Conservation (phyloP, 2,329 filamentous ascomycete species). For the Xylaria sp. region DNA sequence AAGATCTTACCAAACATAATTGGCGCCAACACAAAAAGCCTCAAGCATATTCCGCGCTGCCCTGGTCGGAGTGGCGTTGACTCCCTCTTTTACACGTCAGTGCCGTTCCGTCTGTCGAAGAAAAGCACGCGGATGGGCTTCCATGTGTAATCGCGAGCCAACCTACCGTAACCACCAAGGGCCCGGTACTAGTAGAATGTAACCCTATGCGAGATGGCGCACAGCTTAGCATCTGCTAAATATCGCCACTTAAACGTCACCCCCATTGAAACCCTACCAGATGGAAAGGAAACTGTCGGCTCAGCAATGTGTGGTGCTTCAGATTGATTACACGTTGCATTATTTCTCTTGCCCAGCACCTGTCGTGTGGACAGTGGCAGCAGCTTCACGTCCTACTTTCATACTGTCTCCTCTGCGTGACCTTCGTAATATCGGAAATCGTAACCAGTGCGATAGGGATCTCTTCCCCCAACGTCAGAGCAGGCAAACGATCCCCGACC, state of each 20-base stretch:
- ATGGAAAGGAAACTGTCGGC: constrained; percentile 1
- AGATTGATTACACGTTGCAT: constrained; percentile 21
- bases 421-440: not conserved
- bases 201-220: constrained; percentile 23
- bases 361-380: constrained; percentile 15
- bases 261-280: constrained; percentile 21
- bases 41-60: not conserved
- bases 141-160: constrained; percentile 10
- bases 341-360: constrained; percentile 6
- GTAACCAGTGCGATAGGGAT: not conserved
- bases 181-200: constrained; percentile 12
- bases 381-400: not conserved
- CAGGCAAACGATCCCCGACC: not conserved
- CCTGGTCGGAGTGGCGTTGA: not conserved
- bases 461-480: not conserved
- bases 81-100: not conserved
- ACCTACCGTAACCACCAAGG: constrained; percentile 6
- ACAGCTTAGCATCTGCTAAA: constrained; percentile 21
- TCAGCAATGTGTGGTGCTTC: constrained; percentile 17
- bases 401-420: not conserved
- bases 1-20: not conserved
- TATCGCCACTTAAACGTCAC: constrained; percentile 23
- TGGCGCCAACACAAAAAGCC: not conserved
- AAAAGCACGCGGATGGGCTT: constrained; percentile 7
- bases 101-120: not conserved